Base-by-base conservation (phyloP, 2,329 filamentous ascomycete genomes). In the Fusarium miscanthi region DNA sequence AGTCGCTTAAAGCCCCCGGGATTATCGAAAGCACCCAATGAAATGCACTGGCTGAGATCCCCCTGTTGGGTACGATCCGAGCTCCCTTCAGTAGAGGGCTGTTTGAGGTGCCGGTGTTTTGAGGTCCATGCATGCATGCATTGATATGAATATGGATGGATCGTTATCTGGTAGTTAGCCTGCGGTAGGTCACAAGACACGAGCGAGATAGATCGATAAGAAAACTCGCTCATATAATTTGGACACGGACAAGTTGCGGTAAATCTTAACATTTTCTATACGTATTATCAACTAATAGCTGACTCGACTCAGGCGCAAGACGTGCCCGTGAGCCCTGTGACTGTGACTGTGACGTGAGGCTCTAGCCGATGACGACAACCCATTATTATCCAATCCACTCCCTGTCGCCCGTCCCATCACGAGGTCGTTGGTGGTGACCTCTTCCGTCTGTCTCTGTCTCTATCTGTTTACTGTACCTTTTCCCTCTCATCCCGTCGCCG, bases 351-450 rank as follows among this genome's bases (percentile, higher is more conserved):
- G 75, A 77, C 72, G 73, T 77, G 63, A 66, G 63, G 63, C 63
- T 66, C 76, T 75, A 75, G 75, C 75, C 76, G 75, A 77, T 77
- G 76, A 77, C 76, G 76, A 66, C 60, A 60, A 69, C 75, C 73
- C 61, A 63, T 73, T 23, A 56, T 71, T 27, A 60, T 56, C 57
- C 58, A 56, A 60, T 60, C 73, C 71, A 74, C 63, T 75, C 72
- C 63, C 64, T 54, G 70, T 59, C 60, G 65, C 54, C 61, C 74
- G 73, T 77, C 58, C 59, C 75, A 77, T 77, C 76, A 77, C 76
- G 75, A 76, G 76, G 76, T 68, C 73, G 65, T 70, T 66, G 64
- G 59, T 59, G 65, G 69, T 71, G 57, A 68, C 63, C 63, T 68
- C 48, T 57, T 49, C 41, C 41, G 40, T 25, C 46, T 51, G 30